Evolutionary conservation across 768 basidiomycete genomes (phyloP), one percentile per base, ranked within the genome.

Genomic region (Rossbeevera mucosa): DNA sequence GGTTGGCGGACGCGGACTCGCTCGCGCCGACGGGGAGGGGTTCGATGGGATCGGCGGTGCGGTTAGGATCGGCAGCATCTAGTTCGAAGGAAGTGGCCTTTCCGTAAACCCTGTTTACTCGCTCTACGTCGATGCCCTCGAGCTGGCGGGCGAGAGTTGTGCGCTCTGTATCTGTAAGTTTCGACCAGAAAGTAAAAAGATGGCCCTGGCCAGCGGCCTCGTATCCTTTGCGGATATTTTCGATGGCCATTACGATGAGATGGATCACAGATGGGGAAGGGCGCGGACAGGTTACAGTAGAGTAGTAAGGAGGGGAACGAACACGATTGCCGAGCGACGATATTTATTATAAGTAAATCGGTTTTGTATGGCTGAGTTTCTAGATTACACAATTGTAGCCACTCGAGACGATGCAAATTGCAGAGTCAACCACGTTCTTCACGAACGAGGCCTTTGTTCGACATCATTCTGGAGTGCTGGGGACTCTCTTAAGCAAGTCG

Each of bases 41-140:
- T 51, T 84, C 78, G 58, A 96, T 88, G 59, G 76, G 59, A 41
- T 86, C 83, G 13, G 65, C 57, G 50, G 70, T 62, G 44, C 67
- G 67, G 28, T 59, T 59, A 31, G 76, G 69, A 50, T 75, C 72
- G 16, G 71, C 55, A 14, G 76, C 72, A 31, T 75, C 74, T 44
- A 77, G 74, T 66, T 94, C 90, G 5, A 82, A 76, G 31, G 76
- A 59, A 57, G 92, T 75, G 18, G 95, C 91, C 59, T 83, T 88
- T 40, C 76, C 63, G 80, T 84, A 94, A 60, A 97, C 81, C 60
- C 83, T 80, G 75, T 97, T 97, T 54, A 98, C 93, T 57, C 94
- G 90, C 53, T 86, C 80, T 59, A 96, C 85, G 68, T 97, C 85
- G 66, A 99, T 83, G 11, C 77, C 70, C 44, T 81, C 76, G 59